Conservation (phyloP, 768 basidiomycete species). For the Postia placenta region DNA sequence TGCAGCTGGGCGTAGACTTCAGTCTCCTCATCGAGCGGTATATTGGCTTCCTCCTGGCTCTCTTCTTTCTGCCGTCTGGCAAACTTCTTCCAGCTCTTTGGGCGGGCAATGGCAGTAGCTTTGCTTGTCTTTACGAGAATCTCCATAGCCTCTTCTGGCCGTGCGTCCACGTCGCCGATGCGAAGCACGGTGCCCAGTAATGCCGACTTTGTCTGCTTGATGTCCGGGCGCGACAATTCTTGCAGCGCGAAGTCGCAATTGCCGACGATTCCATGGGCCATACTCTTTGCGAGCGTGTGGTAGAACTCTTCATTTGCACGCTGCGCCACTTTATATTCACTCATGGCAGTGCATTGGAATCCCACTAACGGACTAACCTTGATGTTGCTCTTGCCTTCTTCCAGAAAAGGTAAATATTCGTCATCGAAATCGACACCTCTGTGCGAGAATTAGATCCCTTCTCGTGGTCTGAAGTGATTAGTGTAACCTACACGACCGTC, state of each 20-base stretch:
- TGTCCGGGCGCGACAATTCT: conserved; percentile 54
- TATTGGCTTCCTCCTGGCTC: conserved; percentile 18
- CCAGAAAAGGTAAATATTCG: conserved; percentile 52
- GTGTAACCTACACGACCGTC: conserved; percentile 66
- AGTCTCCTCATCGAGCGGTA: conserved; percentile 31
- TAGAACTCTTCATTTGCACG: conserved; percentile 73
- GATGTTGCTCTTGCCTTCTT: conserved; percentile 61
- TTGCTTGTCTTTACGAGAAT: conserved; percentile 74
- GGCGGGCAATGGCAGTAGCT: conserved; percentile 62
- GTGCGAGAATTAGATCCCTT: conserved; percentile 3
- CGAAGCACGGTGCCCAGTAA: conserved; percentile 61
- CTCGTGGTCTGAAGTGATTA: neutral
- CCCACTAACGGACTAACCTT: conserved; percentile 48
- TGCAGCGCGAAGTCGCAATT: conserved; percentile 61
- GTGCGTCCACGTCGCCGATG: conserved; percentile 68
- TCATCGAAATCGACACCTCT: conserved; percentile 92
- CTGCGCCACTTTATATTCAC: conserved; percentile 31
- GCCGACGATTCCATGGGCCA: conserved; percentile 50
- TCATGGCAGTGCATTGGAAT: no score
- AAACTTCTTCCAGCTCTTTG: conserved; percentile 80
- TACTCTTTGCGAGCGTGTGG: conserved; percentile 32
- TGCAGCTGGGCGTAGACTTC: conserved; percentile 36
- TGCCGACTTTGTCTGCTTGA: conserved; percentile 62
- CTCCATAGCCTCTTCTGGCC: conserved; percentile 67
- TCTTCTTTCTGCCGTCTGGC: conserved; percentile 31